Base-by-base conservation (phyloP, 108 stramenopile species). In the Seminavis robusta region DNA sequence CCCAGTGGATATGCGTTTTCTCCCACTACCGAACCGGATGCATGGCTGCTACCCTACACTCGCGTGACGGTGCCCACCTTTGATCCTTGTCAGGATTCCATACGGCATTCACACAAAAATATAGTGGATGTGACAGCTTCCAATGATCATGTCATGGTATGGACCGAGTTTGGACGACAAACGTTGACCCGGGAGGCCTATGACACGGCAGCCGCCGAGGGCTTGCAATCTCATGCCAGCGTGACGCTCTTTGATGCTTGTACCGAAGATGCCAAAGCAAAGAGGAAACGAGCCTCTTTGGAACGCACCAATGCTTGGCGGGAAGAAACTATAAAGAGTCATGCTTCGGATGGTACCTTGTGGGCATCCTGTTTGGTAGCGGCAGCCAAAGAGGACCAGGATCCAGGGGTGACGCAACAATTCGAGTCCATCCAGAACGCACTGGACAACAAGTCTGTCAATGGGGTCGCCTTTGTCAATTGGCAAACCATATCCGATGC, bases 101-200 rank as follows among this genome's bases (percentile, higher is more conserved):
- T 30, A 33, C 15, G 9, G 40, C 54, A 17, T 15, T 2, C 17
- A 15, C 31, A 28, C 37, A 58, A 23, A 38, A 13, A 43, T 30
- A 33, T 30, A 34, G 23, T 19, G 42, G 20, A 16, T 16, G 19
- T 6, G 24, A 10, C 16, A 21, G 54, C n/a, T n/a, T n/a, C 77
- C 16, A 81, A 78, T 38, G 48, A 82, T 48, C 31, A 71, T 4
- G 48, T 84, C 16, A 36, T 63, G 36, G 61, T 86, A 9, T 73
- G 81, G 64, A 90, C 89, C 13, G 79, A 83, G 0, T 72, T 86
- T 64, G 89, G 89, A 38, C 65, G 83, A 63, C 84, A 84, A 55
- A 62, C 64, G 21, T 55, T 90, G 20, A 60, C 76, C 27, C 67
- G 81, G 3, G 76, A 62, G 23, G 46, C 67, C 36, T 90, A 86